These are phyloP conservation scores for Apium graveolens DNA, from an alignment of 129 eudicot species.

Conservation along the genomic window DNA sequence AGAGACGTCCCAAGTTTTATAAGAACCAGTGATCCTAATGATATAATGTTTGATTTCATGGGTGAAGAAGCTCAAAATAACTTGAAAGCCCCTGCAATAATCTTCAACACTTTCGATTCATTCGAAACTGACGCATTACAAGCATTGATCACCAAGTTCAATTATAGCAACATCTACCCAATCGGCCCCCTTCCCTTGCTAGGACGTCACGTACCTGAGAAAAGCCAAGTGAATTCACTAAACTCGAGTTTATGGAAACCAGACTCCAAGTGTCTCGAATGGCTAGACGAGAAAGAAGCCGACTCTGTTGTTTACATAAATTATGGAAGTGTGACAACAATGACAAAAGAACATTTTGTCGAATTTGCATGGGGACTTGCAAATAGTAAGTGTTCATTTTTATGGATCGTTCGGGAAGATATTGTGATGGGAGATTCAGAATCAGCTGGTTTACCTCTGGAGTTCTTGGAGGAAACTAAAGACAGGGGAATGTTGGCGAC, in stretches of 20 bases:
- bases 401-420: slow-evolving; percentile 25
- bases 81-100: slow-evolving; percentile 46
- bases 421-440: slow-evolving; percentile 15
- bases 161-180: slow-evolving; percentile 42
- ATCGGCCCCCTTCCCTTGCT: slow-evolving; percentile 56
- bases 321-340: slow-evolving; percentile 21
- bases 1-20: slow-evolving; percentile 62
- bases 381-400: slow-evolving; percentile 19
- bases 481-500: not conserved
- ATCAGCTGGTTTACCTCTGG: slow-evolving; percentile 3
- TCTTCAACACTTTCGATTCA: slow-evolving; percentile 58
- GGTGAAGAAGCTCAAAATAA: slow-evolving; percentile 45
- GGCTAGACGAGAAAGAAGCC: slow-evolving; percentile 39
- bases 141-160: slow-evolving; percentile 33
- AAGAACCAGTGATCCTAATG: slow-evolving; percentile 47
- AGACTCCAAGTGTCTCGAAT: slow-evolving; percentile 41
- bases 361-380: slow-evolving; percentile 32
- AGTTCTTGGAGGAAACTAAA: slow-evolving; percentile 9
- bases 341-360: slow-evolving; percentile 7
- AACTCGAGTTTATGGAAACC: slow-evolving; percentile 58
- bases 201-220: slow-evolving; percentile 18
- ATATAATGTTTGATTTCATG: slow-evolving; percentile 54
- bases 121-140: slow-evolving; percentile 43
- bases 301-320: slow-evolving; percentile 31
- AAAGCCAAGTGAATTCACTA: slow-evolving; percentile 22